A percentile compares a stretch with the other conserved stretches of the same genome.
Evolutionary conservation across 2,329 filamentous ascomycete species (phyloP).

Genomic region (Chaetomiaceae sp.): DNA sequence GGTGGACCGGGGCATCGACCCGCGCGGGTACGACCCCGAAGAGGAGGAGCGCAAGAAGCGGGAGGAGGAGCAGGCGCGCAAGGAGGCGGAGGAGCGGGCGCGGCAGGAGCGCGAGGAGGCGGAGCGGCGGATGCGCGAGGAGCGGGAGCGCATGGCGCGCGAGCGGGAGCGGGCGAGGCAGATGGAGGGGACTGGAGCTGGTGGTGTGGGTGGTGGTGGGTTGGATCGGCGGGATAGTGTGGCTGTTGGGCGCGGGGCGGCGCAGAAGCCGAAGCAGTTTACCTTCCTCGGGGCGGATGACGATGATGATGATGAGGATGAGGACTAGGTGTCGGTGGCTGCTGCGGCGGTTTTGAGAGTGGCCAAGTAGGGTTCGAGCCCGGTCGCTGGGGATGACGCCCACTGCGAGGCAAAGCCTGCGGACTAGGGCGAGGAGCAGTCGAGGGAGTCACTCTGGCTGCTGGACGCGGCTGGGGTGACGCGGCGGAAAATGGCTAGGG

Average conservation of each 20-base stretch:
- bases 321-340: constrained; percentile 28
- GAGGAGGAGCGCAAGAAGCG: constrained; percentile 46
- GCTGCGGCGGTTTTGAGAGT: too few relatives aligned
- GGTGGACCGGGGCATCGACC: constrained; percentile 57
- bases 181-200: constrained; percentile 29
- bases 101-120: constrained; percentile 34
- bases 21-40: constrained; percentile 54
- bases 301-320: constrained; percentile 44
- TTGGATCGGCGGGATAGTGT: constrained; percentile 23
- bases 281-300: constrained; percentile 49
- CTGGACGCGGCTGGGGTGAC: neutral
- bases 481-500: neutral
- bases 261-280: constrained; percentile 43
- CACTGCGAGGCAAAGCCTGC: too few relatives aligned
- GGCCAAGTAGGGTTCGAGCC: neutral
- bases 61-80: constrained; percentile 37
- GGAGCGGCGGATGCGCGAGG: constrained; percentile 40
- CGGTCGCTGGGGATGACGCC: too few relatives aligned
- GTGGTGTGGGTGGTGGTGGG: constrained; percentile 31
- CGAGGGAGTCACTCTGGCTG: too few relatives aligned
- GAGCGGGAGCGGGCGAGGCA: constrained; percentile 42
- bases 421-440: too few relatives aligned
- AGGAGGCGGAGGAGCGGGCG: constrained; percentile 35
- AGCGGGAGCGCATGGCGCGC: constrained; percentile 42
- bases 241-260: constrained; percentile 26